Evolutionary conservation across 2,329 filamentous ascomycete genomes (phyloP).

Genomic region (Colletotrichum phormii): DNA sequence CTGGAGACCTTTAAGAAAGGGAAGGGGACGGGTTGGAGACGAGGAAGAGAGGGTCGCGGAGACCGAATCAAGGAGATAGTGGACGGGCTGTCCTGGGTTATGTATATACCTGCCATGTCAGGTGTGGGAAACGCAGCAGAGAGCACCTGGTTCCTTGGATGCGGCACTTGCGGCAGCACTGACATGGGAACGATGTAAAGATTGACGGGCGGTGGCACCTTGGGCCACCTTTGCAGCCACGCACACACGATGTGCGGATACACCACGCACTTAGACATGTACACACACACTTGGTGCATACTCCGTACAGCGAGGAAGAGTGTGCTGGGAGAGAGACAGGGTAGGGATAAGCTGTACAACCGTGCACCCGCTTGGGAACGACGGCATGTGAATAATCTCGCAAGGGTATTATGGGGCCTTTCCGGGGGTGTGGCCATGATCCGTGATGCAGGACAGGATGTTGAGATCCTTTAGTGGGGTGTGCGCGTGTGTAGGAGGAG

Average conservation of each 20-base stretch:
- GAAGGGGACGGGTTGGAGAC: conserved; percentile 14
- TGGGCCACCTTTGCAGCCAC: conserved; percentile 22
- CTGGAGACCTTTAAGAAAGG: conserved; percentile 7
- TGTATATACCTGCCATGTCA: conserved; percentile 19
- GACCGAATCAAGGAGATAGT: not conserved
- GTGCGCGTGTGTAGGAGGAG: conserved; percentile 3
- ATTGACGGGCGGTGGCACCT: conserved; percentile 26
- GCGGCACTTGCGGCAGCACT: conserved; percentile 34
- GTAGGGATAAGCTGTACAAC: conserved; percentile 34
- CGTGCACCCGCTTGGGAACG: conserved; percentile 32
- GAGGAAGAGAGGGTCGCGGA: conserved; percentile 25
- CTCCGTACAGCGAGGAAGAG: conserved; percentile 14
- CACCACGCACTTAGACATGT: conserved; percentile 2
- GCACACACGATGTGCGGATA: conserved; percentile 11
- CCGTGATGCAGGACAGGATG: conserved; percentile 13
- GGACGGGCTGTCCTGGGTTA: conserved; percentile 13
- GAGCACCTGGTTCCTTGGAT: conserved; percentile 19
- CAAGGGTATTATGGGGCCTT: conserved; percentile 16
- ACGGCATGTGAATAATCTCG: conserved; percentile 37
- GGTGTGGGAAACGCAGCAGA: conserved; percentile 5
- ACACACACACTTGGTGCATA: conserved; percentile 7
- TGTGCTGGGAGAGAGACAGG: conserved; percentile 7
- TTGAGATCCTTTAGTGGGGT: not conserved
- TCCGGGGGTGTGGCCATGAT: conserved; percentile 12
- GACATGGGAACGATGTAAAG: conserved; percentile 31